A percentile compares a stretch with the other conserved stretches of the same genome.
Conservation (phyloP, 768 basidiomycete species). For the Paxillus ammoniavirescens region DNA sequence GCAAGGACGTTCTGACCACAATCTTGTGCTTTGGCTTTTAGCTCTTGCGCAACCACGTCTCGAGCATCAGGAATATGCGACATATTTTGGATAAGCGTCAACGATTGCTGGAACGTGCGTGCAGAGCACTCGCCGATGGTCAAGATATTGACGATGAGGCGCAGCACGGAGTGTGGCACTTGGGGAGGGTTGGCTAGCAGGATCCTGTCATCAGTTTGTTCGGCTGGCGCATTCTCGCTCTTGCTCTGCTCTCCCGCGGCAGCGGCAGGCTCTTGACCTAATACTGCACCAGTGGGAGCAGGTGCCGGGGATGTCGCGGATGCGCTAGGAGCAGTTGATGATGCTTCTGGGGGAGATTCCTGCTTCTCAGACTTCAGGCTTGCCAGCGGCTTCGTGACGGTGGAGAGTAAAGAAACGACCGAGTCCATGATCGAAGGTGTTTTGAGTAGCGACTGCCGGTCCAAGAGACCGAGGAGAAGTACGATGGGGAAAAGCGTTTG, state of each 20-base stretch:
- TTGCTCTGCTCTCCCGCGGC: slow-evolving; percentile 19
- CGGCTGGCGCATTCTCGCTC: slow-evolving; percentile 16
- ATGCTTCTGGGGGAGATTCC: slow-evolving; percentile 25
- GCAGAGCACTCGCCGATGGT: slow-evolving; percentile 97
- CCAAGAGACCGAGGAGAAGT: slow-evolving; percentile 81
- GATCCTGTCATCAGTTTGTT: slow-evolving; percentile 38
- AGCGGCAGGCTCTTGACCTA: slow-evolving; percentile 14
- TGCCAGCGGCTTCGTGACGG: slow-evolving; percentile 81
- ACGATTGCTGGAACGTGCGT: slow-evolving; percentile 92
- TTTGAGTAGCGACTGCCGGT: slow-evolving; percentile 80
- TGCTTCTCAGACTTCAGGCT: slow-evolving; percentile 55
- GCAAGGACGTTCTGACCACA: slow-evolving; percentile 72
- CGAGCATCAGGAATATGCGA: slow-evolving; percentile 86
- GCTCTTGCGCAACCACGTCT: slow-evolving; percentile 85
- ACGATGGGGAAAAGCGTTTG: slow-evolving; percentile 92
- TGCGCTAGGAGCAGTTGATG: slow-evolving; percentile 12
- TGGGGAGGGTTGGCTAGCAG: slow-evolving; percentile 75
- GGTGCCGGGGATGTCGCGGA: slow-evolving; percentile 5
- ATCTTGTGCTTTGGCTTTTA: slow-evolving; percentile 82
- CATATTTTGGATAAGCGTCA: slow-evolving; percentile 89
- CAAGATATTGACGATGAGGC: slow-evolving; percentile 93
- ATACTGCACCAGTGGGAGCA: slow-evolving; percentile 8
- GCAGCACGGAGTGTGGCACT: slow-evolving; percentile 81
- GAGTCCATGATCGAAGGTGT: slow-evolving; percentile 92
- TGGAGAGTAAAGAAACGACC: slow-evolving; percentile 83